Base-by-base conservation (phyloP, 352 stramenopile species). In the Phytophthora boehmeriae region DNA sequence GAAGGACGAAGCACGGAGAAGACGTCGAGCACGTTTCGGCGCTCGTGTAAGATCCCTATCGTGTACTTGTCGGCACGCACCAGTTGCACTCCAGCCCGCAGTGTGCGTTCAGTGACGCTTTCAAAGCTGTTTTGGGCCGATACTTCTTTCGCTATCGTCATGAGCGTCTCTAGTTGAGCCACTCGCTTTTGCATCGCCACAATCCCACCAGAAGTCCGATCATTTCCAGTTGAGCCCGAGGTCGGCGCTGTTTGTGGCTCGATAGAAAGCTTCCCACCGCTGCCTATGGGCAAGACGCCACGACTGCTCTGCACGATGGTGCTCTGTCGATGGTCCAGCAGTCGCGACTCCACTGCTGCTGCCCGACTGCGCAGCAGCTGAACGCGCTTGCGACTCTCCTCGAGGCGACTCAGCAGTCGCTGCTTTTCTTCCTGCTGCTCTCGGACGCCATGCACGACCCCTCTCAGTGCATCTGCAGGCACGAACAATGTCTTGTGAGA, bases 11-110 rank as follows among this genome's bases (percentile, higher is more conserved):
- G 23, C 11, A 53, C 46, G 0, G 81, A 91, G 51, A 78, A 89
- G 16, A 91, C 60, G 41, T 87, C 74, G 38, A 89, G 64, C 17
- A 84, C 66, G 45, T 87, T 88, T 19, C 71, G 73, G 14, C 78
- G 68, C 48, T 91, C 81, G 38, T 86, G 86, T 13, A 84, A 45
- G 16, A 91, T 63, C 0, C 78, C 81, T 19, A 91, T 63, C 4
- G 78, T 86, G 69, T 88, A 87, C 55, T 84, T 88, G 58, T 88
- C 75, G 2, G 78, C 78, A 13, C 64, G 65, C 5, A 91, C 78
- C 32, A 91, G 66, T 49, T 86, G 85, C 25, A 79, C 52, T 5
- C 73, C 73, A 0, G 81, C 79, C 2, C 64, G 73, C 2, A 91
- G 41, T 8, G 74, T 88, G 32, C 77, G 71, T 38, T 77, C 64